phyloP scores from a whole-genome alignment of 75 land plant species.

The Cryptomeria japonica region DNA sequence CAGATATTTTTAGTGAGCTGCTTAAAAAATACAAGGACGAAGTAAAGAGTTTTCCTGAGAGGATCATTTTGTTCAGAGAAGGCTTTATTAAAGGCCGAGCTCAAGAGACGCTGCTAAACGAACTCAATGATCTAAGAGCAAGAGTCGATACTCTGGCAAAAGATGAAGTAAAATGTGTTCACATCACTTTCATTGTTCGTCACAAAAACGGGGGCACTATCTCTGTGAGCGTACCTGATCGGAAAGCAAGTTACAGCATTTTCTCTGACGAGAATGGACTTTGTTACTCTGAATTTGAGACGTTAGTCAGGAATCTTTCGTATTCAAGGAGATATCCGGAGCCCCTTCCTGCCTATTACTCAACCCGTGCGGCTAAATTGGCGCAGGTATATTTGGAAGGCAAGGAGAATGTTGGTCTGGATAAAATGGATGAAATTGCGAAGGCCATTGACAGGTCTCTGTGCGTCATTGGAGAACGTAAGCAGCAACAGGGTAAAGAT shows the following conservation, averaged over 20 bases:
- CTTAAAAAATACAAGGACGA: slow-evolving; percentile 18
- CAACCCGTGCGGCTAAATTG: slow-evolving; percentile 54
- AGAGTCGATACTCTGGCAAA: too few relatives aligned
- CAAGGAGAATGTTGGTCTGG: neutral
- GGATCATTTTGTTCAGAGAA: slow-evolving; percentile 48
- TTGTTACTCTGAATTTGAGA: slow-evolving; percentile 40
- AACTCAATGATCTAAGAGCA: too few relatives aligned
- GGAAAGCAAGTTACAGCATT: slow-evolving; percentile 35
- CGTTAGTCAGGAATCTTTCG: slow-evolving; percentile 42
- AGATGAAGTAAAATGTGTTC: slow-evolving; percentile 19
- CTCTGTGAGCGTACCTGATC: slow-evolving; percentile 17
- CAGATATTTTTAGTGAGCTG: slow-evolving; percentile 39
- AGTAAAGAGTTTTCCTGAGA: slow-evolving; percentile 17
- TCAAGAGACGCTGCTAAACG: slow-evolving; percentile 40
- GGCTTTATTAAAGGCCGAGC: slow-evolving; percentile 42
- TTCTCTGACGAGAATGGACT: slow-evolving; percentile 45
- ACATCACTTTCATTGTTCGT: slow-evolving; percentile 38
- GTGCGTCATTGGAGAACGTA: neutral
- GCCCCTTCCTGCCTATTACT: slow-evolving; percentile 57
- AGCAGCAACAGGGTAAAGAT: too few relatives aligned
- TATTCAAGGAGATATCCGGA: slow-evolving; percentile 50
- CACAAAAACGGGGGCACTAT: slow-evolving; percentile 48
- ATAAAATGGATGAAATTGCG: neutral
- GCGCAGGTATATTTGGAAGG: slow-evolving; percentile 40
- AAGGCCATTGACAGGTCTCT: neutral